phyloP scores from a whole-genome alignment of 352 stramenopile genomes.

The Globisporangium recalcitrans region DNA sequence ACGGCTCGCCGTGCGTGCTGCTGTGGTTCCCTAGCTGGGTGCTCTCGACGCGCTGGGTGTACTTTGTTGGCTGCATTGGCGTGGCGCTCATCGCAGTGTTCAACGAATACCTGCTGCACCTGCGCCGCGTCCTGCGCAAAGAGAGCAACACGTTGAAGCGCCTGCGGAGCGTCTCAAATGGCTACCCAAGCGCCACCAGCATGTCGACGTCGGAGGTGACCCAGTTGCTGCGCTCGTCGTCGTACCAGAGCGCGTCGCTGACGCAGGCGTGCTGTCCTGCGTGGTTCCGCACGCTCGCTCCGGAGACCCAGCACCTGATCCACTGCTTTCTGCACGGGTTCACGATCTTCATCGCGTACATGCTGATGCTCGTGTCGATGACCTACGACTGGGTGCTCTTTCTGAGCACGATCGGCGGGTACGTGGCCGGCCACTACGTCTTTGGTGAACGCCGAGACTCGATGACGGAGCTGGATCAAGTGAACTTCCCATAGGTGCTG shows the following conservation, averaged over 20 bases:
- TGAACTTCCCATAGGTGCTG: conserved; percentile 16
- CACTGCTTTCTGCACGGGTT: conserved; percentile 56
- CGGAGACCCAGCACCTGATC: conserved; percentile 44
- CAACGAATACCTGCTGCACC: conserved; percentile 68
- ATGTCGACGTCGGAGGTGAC: conserved; percentile 22
- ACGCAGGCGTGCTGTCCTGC: conserved; percentile 29
- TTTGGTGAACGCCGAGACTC: conserved; percentile 59
- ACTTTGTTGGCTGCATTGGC: conserved; percentile 43
- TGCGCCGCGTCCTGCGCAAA: conserved; percentile 60
- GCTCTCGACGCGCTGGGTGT: conserved; percentile 45
- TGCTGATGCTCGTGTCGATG: conserved; percentile 82
- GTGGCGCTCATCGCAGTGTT: conserved; percentile 57
- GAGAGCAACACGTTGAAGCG: conserved; percentile 51
- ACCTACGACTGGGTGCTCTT: conserved; percentile 70
- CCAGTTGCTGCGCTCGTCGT: conserved; percentile 39
- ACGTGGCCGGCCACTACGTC: conserved; percentile 59
- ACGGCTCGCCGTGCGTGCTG: conserved; percentile 44
- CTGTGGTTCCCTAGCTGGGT: conserved; percentile 77
- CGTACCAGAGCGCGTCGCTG: conserved; percentile 25
- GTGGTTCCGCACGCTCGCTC: conserved; percentile 53
- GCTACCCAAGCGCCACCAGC: conserved; percentile 13
- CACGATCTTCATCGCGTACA: conserved; percentile 64
- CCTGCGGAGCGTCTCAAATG: conserved; percentile 6
- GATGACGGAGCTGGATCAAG: conserved; percentile 21
- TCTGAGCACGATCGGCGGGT: conserved; percentile 45